Evolutionary conservation across 345 rosid species (phyloP), one percentile per base, ranked within the genome.

Genomic region (Linum lewisii): DNA sequence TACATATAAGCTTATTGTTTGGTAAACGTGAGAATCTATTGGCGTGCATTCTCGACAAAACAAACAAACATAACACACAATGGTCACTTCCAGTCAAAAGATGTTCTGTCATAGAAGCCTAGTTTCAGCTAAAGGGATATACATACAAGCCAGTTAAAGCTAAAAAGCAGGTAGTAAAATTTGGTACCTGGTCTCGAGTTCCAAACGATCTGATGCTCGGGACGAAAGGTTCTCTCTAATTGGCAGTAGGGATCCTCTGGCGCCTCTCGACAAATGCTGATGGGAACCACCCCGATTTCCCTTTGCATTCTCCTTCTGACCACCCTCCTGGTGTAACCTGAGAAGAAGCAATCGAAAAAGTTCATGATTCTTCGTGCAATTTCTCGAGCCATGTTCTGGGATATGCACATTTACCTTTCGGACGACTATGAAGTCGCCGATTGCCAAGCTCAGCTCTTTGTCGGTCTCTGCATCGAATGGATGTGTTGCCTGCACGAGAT

Each of bases 281-380:
- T 29, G 97, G 97, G 66, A 92, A 88, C 98, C 98, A 88, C 63
- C 98, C 98, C 21, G 96, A 88, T 77, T 70, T 81, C 49, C 98
- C 97, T 70, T 82, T 88, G 70, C 97, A 84, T 73, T 92, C 97
- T 72, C 97, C 97, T 77, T 92, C 99, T 0, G 94, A 83, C 97
- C 99, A 92, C 72, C 99, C 99, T 5, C 82, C 57, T 71, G 84
- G 72, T 63, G 67, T 81, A 73, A 85, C 93, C 98, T 92, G 78
- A 37, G 63, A 8, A 57, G 20, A 32, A 9, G 7, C 34, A 29
- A 29, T 8, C 7, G 34, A 29, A 29, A 29, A 29, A 29, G 1
- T n/a, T 29, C 34, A 29, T 8, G 34, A 29, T 29, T 8, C 7
- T 26, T 26, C 32, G 32, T 26, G 32, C 34, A 29, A 8, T 29